phyloP scores from a whole-genome alignment of 257 asterid genomes.

The Catharanthus roseus region DNA sequence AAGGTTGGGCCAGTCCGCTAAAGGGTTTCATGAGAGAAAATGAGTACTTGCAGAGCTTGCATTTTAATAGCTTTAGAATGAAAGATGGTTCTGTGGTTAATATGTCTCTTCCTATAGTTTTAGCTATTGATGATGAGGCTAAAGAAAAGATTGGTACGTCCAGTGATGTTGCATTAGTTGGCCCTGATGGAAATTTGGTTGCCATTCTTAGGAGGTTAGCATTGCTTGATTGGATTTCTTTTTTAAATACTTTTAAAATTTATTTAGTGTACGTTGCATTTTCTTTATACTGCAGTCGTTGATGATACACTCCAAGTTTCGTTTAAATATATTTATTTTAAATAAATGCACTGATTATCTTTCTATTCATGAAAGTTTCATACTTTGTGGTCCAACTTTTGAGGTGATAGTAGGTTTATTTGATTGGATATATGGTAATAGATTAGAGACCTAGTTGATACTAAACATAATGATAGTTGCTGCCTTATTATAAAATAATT shows the following conservation, averaged over 20 bases:
- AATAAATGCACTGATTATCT: background rate
- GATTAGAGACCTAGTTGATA: background rate
- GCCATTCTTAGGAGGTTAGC: slow-evolving; percentile 63
- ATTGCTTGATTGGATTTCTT: background rate
- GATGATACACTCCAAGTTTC: background rate
- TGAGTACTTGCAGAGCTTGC: slow-evolving; percentile 83
- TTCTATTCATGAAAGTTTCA: background rate
- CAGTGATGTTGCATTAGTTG: slow-evolving; percentile 47
- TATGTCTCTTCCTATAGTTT: slow-evolving; percentile 78
- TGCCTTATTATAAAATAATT: background rate
- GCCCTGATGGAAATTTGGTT: slow-evolving; percentile 49
- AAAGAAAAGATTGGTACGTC: slow-evolving; percentile 48
- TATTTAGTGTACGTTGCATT: background rate
- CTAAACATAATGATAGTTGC: too few relatives aligned
- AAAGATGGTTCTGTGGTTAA: slow-evolving; percentile 61
- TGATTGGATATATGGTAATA: background rate
- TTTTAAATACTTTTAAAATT: background rate
- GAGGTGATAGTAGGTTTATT: background rate
- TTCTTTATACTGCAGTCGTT: background rate
- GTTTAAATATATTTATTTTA: background rate
- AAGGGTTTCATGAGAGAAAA: slow-evolving; percentile 80
- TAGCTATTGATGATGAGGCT: slow-evolving; percentile 60
- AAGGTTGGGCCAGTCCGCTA: slow-evolving; percentile 91
- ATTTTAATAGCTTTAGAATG: slow-evolving; percentile 65
- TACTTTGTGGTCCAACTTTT: background rate